Evolutionary conservation across 352 stramenopile genomes (phyloP), one percentile per base, ranked within the genome.

Genomic region (Pythium volutum): DNA sequence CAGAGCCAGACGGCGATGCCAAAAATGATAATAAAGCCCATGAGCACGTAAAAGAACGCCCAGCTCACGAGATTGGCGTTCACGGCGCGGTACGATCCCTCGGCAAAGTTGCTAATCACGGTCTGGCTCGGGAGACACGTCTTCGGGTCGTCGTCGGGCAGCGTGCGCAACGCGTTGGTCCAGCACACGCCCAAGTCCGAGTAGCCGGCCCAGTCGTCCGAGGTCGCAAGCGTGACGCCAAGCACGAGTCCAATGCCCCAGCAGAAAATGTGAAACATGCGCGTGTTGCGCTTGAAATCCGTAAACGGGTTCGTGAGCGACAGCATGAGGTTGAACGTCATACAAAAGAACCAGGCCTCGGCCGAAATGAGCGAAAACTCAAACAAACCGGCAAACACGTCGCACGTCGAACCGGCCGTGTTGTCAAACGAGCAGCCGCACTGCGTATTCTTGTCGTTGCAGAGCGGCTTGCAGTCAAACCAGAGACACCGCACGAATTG

Each of bases 251-350:
- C 77, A 10, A 77, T 57, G 31, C 87, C 73, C 87, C 87, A 96
- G 54, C 77, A 91, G 55, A 90, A 90, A n/a, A 93, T 38, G 71
- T 95, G 85, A 69, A 93, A 96, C 41, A 91, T 49, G 15, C 78
- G 62, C 48, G 75, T 93, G 74, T 96, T 96, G 62, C 78, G 70
- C 66, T 95, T 93, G 63, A 93, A 95, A 72, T 96, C 84, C 18
- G 84, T 95, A 59, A 97, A 97, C 18, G 89, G 89, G 66, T 96
- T 97, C 6, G 84, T 96, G 33, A 95, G 72, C 54, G 83, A 90
- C 69, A 96, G 74, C 41, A 94, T 66, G 38, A 97, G 61, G 63
- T 97, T 91, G 33, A 93, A 71, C 45, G 89, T 92, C 83, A 97
- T 94, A 43, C 84, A 92, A 51, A 96, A 85, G 74, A 97, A 95